phyloP scores from a whole-genome alignment of 305 asterid genomes.

The Solanum hybrid region DNA sequence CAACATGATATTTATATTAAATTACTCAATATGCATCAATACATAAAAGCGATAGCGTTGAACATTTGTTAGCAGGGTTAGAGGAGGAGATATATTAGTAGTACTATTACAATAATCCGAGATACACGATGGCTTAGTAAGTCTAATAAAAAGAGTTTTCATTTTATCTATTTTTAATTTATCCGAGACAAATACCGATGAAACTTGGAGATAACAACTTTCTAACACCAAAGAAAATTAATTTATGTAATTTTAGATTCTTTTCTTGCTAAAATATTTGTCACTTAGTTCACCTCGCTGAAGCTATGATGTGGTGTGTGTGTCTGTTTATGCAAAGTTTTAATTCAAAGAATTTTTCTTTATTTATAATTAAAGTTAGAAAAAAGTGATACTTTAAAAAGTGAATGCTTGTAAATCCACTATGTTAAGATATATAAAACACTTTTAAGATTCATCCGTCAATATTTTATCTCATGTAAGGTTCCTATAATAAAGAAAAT shows the following conservation, averaged over 20 bases:
- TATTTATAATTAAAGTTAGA: not conserved
- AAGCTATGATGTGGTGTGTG: not conserved
- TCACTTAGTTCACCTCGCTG: not conserved
- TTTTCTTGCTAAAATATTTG: not conserved
- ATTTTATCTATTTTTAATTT: no score
- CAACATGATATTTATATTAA: no score
- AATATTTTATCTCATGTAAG: not conserved
- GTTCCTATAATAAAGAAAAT: not conserved
- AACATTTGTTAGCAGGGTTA: not conserved
- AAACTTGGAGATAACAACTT: no score
- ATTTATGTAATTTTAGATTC: not conserved
- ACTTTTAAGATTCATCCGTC: not conserved
- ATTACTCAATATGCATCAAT: no score
- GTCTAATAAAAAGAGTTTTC: not conserved
- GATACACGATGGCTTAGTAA: not conserved
- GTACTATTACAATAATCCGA: not conserved
- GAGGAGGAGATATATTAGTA: not conserved
- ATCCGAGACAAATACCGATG: no score
- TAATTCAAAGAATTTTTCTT: not conserved
- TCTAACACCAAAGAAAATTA: no score
- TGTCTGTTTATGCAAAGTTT: not conserved
- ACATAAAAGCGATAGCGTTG: not conserved
- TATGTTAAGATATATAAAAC: not conserved
- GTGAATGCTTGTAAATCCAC: not conserved
- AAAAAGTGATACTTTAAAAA: not conserved